A percentile compares a stretch with the other conserved stretches of the same genome.
Evolutionary conservation across 306 rosid species (phyloP).

Genomic region (Lathyrus oleraceus): DNA sequence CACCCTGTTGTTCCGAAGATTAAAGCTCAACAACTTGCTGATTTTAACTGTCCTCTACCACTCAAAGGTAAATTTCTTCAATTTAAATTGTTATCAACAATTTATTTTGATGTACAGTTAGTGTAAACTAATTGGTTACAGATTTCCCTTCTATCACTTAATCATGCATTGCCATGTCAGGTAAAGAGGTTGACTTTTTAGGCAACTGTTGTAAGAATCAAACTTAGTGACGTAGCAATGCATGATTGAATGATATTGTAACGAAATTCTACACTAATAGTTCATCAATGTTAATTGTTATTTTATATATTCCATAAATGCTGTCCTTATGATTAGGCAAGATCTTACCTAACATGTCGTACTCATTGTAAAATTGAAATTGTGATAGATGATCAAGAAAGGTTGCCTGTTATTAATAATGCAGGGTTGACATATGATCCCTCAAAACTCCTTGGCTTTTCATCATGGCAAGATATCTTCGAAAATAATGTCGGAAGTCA

Average conservation of each 20-base stretch:
- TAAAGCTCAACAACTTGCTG: slow-evolving; percentile 43
- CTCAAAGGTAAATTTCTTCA: slow-evolving; percentile 49
- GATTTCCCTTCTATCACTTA: not conserved
- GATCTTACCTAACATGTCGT: slow-evolving; percentile 17
- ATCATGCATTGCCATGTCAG: slow-evolving; percentile 7
- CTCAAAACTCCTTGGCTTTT: slow-evolving; percentile 39
- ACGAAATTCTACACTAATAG: not conserved
- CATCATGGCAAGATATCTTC: slow-evolving; percentile 49
- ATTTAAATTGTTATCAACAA: not conserved
- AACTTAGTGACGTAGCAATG: slow-evolving; percentile 5
- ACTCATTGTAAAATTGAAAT: slow-evolving; percentile 31
- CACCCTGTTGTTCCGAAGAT: slow-evolving; percentile 48
- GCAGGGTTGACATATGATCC: slow-evolving; percentile 43
- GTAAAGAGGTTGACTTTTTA: not conserved
- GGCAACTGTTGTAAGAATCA: not conserved
- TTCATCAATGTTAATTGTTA: slow-evolving; percentile 1
- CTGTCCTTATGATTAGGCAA: slow-evolving; percentile 9
- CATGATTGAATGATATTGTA: not conserved
- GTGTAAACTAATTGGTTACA: not conserved
- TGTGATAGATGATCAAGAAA: slow-evolving; percentile 56
- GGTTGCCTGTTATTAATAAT: slow-evolving; percentile 40
- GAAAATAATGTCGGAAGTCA: slow-evolving; percentile 46
- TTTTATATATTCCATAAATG: slow-evolving; percentile 12
- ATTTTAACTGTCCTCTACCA: slow-evolving; percentile 41
- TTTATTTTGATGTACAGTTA: not conserved